A percentile compares a stretch with the other conserved stretches of the same genome.
These are phyloP conservation scores for Sungouiella blattae DNA, from an alignment of 805 yeast genomes.

Conservation along the genomic window DNA sequence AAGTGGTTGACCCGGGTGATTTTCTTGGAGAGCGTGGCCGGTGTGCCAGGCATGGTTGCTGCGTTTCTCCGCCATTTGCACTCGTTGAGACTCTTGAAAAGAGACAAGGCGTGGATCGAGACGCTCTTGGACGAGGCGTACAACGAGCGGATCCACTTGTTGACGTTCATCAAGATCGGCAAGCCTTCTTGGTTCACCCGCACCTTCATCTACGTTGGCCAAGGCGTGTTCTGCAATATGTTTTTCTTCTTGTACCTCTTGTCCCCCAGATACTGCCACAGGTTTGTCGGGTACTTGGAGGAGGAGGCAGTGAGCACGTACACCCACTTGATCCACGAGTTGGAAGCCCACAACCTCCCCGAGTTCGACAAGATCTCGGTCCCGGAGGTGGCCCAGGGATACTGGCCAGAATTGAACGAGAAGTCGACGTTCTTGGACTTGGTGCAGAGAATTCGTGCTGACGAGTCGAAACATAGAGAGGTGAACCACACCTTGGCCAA, in stretches of 20 bases:
- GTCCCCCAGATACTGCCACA: slow-evolving; percentile 62
- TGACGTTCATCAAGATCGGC: slow-evolving; percentile 64
- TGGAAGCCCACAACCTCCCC: slow-evolving; percentile 51
- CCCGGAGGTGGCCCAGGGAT: slow-evolving; percentile 59
- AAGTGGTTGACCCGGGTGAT: slow-evolving; percentile 64
- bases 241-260: slow-evolving; percentile 59
- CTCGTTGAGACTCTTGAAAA: slow-evolving; percentile 53
- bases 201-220: slow-evolving; percentile 54
- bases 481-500: slow-evolving; percentile 77
- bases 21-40: slow-evolving; percentile 69
- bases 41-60: slow-evolving; percentile 79
- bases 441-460: slow-evolving; percentile 63
- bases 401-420: slow-evolving; percentile 55
- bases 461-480: slow-evolving; percentile 76
- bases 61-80: slow-evolving; percentile 68
- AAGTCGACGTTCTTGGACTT: slow-evolving; percentile 56
- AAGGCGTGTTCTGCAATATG: slow-evolving; percentile 65
- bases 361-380: slow-evolving; percentile 42
- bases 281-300: slow-evolving; percentile 75
- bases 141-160: slow-evolving; percentile 73
- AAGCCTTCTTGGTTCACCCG: slow-evolving; percentile 59
- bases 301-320: slow-evolving; percentile 75
- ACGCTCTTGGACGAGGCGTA: slow-evolving; percentile 72
- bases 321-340: slow-evolving; percentile 52
- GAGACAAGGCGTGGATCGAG: slow-evolving; percentile 76